These are phyloP conservation scores for Chalara sp. DNA, from an alignment of 2,329 filamentous ascomycete species.

Conservation along the genomic window DNA sequence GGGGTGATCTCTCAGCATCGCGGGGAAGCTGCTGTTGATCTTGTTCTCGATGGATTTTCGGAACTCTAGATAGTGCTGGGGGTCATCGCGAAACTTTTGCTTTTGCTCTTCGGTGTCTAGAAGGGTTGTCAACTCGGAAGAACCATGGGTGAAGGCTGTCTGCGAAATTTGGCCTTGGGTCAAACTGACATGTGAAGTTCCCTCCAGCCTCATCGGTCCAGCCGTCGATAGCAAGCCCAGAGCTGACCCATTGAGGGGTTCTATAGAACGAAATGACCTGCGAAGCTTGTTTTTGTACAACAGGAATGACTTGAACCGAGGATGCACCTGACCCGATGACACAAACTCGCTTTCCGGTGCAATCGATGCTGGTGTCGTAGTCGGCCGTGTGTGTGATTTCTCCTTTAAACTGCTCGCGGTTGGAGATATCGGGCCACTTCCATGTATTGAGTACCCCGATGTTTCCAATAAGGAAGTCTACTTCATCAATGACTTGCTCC, in stretches of 20 bases:
- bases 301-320: conserved; percentile 44
- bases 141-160: conserved; percentile 29
- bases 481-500: conserved; percentile 2
- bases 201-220: conserved; percentile 34
- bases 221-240: conserved; percentile 7
- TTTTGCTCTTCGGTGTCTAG: conserved; percentile 36
- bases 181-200: conserved; percentile 37
- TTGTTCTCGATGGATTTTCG: conserved; percentile 36
- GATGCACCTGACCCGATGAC: conserved; percentile 45
- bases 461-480: conserved; percentile 42
- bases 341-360: conserved; percentile 38
- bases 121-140: conserved; percentile 32
- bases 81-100: conserved; percentile 39
- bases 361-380: conserved; percentile 46
- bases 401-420: conserved; percentile 38
- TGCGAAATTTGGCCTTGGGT: conserved; percentile 31
- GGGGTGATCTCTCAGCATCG: background rate
- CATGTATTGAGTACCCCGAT: conserved; percentile 50
- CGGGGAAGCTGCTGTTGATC: conserved; percentile 26
- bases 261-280: conserved; percentile 14
- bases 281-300: conserved; percentile 26
- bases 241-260: conserved; percentile 20
- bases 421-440: conserved; percentile 55
- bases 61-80: conserved; percentile 39
- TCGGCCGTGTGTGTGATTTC: conserved; percentile 51